Conservation (phyloP, 768 basidiomycete species). For the Macrolepiota albuminosa region DNA sequence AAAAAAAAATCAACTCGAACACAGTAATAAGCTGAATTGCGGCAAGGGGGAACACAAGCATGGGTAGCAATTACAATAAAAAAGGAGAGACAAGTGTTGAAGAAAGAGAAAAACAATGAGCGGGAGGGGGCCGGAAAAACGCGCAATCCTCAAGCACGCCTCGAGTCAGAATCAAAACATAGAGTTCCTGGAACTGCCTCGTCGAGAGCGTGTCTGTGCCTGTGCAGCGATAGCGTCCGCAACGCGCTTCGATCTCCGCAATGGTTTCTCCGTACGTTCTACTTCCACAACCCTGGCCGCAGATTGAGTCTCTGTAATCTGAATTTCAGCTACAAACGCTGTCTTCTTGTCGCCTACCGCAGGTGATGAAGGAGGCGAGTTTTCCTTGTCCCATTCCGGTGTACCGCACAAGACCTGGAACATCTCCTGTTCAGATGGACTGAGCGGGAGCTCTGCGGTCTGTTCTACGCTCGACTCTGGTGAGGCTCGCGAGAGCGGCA, state of each 20-base stretch:
- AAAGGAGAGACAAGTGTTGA: not conserved
- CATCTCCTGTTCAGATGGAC: conserved; percentile 65
- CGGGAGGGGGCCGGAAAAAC: not conserved
- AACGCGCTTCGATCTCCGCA: conserved; percentile 66
- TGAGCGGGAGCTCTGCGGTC: conserved; percentile 49
- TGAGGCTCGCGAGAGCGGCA: conserved; percentile 9
- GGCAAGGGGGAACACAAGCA: conserved; percentile 4
- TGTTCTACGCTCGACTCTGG: conserved; percentile 6
- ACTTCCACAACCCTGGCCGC: not conserved
- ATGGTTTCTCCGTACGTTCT: conserved; percentile 26
- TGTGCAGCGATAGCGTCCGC: conserved; percentile 53
- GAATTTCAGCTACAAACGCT: not conserved
- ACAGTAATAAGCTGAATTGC: conserved; percentile 10
- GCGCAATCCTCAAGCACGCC: conserved; percentile 8
- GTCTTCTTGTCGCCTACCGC: conserved; percentile 12
- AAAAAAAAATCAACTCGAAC: conserved; percentile 5
- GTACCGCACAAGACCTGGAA: conserved; percentile 60
- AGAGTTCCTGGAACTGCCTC: conserved; percentile 36
- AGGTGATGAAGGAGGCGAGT: conserved; percentile 12
- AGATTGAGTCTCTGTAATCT: not conserved
- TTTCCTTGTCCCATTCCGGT: conserved; percentile 49
- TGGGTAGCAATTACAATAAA: conserved; percentile 7
- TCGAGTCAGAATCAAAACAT: conserved; percentile 25
- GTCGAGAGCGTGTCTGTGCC: conserved; percentile 36
- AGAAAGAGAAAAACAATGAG: conserved; percentile 10